Evolutionary conservation across 2,329 filamentous ascomycete species (phyloP), one percentile per base, ranked within the genome.

Genomic region (Zopfia rhizophila): DNA sequence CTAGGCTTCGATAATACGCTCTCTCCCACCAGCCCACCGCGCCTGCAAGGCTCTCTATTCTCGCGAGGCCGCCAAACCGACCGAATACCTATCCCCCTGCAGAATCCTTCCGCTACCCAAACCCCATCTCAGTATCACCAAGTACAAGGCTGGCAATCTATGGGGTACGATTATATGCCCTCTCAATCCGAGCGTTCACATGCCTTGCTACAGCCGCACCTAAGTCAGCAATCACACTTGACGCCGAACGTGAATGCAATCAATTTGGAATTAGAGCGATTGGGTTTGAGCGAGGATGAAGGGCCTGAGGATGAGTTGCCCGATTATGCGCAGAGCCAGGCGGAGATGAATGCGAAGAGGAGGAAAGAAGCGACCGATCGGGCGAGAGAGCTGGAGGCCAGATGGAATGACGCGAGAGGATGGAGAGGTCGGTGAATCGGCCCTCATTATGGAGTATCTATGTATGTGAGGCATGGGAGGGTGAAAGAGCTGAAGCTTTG

Each of bases 281-380:
- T 70, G 6, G 63, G 63, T 2, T 30, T 69, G 6, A 42, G 36
- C n/a, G 58, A 65, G 3, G 65, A 66, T 5, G 54, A 52, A n/a
- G 51, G 47, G 2, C 56, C 63, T 3, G 66, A 69, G 29, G 73
- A 73, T 10, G 71, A 79, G 48, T 50, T 78, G 11, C 76, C 76
- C 0, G 68, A 77, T 49, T 79, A 79, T 48, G 75, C 73, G 18
- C 67, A 74, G 44, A 78, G 75, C 45, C 76, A 79, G 56, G 74
- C 73, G 10, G 72, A 78, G 48, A 75, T 75, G 55, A 68, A 70
- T 19, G 69, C 64, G 7, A 60, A 50, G 31, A 73, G 67, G 42
- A 60, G 75, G 22, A 55, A 55, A 10, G 74, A 74, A 49, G 76
- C 75, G n/a, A 64, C 71, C 10, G 65, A 69, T 23, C 60, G 76